Base-by-base conservation (phyloP, 805 yeast species). In the Kuraishia ogatae region DNA sequence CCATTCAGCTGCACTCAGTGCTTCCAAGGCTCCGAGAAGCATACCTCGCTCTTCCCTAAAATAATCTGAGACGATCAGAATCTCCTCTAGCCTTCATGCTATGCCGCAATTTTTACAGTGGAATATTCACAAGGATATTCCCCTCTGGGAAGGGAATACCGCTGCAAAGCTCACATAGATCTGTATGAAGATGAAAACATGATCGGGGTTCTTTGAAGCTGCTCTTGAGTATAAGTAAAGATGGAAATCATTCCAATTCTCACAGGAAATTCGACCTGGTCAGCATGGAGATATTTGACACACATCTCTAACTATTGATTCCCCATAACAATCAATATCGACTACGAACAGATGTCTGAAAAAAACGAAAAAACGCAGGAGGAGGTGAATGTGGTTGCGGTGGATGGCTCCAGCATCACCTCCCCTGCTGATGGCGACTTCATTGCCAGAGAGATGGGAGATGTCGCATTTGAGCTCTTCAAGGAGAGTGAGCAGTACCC, bases 401-500 rank as follows among this genome's bases (percentile, higher is more conserved):
- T 35, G 43, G 43, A 35, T 15, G 43, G 43, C n/a, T 35, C 43
- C 43, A 35, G 43, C 43, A 35, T 17, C 43, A 11, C 17, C 7
- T 35, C 43, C 43, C 43, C 6, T 35, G 17, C 2, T 11, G 17
- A 35, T 15, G 43, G 17, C 13, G 43, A 35, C 17, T 35, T 35
- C 2, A 17, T 11, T 35, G 43, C 43, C 43, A 35, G 17, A 11
- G 43, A 35, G 43, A 35, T 47, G 49, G 24, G 49, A 7, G 49
- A 47, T 47, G 22, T 47, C 15, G 22, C 49, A 5, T 55, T 39
- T 19, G 56, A 51, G 11, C 55, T 55, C 17, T 55, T 6, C 48
- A 39, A 15, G 47, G 51, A 39, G 51, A 48, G 50, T 8, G 22
- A 50, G 22, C 39, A 55, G 51, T 55, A 48, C 26, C 26, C 55